Evolutionary conservation across 2,329 filamentous ascomycete species (phyloP), one percentile per base, ranked within the genome.

Genomic region (Dothideomycetidae sp.): DNA sequence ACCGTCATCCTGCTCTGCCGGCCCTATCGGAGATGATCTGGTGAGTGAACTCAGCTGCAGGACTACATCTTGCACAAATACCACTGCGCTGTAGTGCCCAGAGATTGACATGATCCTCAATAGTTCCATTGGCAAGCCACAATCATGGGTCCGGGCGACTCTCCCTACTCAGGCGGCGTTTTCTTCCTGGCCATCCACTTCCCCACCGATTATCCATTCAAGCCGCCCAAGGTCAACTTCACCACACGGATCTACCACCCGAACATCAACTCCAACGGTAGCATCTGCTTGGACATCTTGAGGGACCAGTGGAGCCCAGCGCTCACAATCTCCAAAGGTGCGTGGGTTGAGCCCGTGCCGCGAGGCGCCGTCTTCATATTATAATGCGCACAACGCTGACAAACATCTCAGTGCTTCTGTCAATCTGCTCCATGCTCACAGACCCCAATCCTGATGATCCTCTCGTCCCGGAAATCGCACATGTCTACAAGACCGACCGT

Each of bases 61-160:
- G n/a, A n/a, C n/a, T n/a, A n/a, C n/a, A n/a, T n/a, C n/a, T n/a
- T n/a, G n/a, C n/a, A n/a, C n/a, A n/a, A n/a, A n/a, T n/a, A n/a
- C n/a, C n/a, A n/a, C n/a, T n/a, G n/a, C n/a, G 26, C 19, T 34
- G 38, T 41, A 30, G 36, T 44, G 28, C 37, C 29, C 41, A 34
- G 26, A 32, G n/a, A n/a, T n/a, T 31, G 21, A 26, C 21, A 26
- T 26, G 21, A 40, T 53, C 56, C 55, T 48, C 56, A 33, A 53
- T 53, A 98, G 88, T 98, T 98, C 61, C 90, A 96, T 77, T 98
- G 90, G 90, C 90, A 98, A 78, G 90, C 90, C 56, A 98, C 90
- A 37, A 98, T 98, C 62, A 98, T 98, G 90, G 90, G 90, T 65
- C 90, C 90, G 61, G 73, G 81, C 62, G 90, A 96, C 64, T 94